Evolutionary conservation across 495 filamentous ascomycete genomes (phyloP).

Genomic region (Podospora appendiculata): DNA sequence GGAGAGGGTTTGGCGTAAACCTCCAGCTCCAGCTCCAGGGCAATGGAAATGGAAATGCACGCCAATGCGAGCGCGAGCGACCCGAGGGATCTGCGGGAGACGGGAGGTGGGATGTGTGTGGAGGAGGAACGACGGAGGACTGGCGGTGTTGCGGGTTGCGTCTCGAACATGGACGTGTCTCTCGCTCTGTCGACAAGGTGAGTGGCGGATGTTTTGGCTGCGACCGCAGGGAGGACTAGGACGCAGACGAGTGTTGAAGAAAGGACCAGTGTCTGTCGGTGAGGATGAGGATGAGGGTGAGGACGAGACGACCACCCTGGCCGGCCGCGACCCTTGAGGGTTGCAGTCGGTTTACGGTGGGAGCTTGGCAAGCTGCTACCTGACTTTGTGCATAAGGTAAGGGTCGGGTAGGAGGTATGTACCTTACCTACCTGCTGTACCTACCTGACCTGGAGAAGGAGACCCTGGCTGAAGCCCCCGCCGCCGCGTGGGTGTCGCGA

Average conservation of each 20-base stretch:
- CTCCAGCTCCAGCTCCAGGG: too few relatives aligned
- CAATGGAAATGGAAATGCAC: too few relatives aligned
- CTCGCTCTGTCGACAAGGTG: not conserved
- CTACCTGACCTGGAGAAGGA: too few relatives aligned
- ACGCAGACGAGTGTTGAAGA: slow-evolving; percentile 1
- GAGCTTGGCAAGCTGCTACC: too few relatives aligned
- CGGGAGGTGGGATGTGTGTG: slow-evolving; percentile 7
- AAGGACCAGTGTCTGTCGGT: not conserved
- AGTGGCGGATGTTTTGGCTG: not conserved
- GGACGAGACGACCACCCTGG: not conserved
- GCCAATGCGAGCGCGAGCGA: not conserved
- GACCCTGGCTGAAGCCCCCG: too few relatives aligned
- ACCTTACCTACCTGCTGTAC: too few relatives aligned
- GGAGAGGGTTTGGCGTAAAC: too few relatives aligned
- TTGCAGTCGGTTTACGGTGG: not conserved
- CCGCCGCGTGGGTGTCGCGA: too few relatives aligned
- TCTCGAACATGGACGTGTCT: slow-evolving; percentile 31
- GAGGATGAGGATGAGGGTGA: slow-evolving; percentile 1
- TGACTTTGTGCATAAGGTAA: too few relatives aligned
- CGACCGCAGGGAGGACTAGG: not conserved
- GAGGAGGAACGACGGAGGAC: slow-evolving; percentile 7
- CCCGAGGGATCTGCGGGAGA: slow-evolving; percentile 1
- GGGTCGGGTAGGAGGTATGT: too few relatives aligned
- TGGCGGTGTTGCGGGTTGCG: slow-evolving; percentile 36
- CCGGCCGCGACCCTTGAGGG: not conserved